These are phyloP conservation scores for Crithidia thermophila DNA, from an alignment of 208 protist species.

Conservation along the genomic window DNA sequence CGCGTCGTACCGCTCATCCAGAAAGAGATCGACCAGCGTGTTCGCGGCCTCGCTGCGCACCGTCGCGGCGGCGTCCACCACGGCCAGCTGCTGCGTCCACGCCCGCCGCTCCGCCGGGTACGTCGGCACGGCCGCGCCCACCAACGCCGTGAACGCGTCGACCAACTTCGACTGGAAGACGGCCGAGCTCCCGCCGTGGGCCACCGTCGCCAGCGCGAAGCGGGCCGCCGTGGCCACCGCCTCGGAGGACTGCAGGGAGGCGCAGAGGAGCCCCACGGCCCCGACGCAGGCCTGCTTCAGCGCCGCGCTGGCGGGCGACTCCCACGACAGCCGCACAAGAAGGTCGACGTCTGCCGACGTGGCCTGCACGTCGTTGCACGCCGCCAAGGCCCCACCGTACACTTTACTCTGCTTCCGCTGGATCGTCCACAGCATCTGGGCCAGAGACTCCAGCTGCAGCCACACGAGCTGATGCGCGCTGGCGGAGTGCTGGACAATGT, in stretches of 20 bases:
- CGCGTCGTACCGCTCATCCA: slow-evolving; percentile 67
- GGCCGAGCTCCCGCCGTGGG: slow-evolving; percentile 17
- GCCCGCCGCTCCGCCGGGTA: slow-evolving; percentile 20
- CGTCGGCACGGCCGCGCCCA: slow-evolving; percentile 19
- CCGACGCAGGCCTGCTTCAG: slow-evolving; percentile 62
- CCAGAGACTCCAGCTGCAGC: slow-evolving; percentile 71
- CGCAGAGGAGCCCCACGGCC: slow-evolving; percentile 47
- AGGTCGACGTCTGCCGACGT: slow-evolving; percentile 57
- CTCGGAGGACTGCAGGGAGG: slow-evolving; percentile 38
- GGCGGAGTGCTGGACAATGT: slow-evolving; percentile 38
- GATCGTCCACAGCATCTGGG: slow-evolving; percentile 78
- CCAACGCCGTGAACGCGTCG: slow-evolving; percentile 12
- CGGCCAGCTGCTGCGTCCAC: slow-evolving; percentile 50
- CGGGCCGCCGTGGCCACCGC: slow-evolving; percentile 41
- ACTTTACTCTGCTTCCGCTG: slow-evolving; percentile 70
- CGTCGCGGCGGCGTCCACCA: slow-evolving; percentile 47
- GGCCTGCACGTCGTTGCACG: slow-evolving; percentile 47
- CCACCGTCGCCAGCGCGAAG: slow-evolving; percentile 50
- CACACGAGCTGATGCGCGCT: slow-evolving; percentile 58
- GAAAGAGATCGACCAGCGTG: slow-evolving; percentile 77
- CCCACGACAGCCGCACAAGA: slow-evolving; percentile 67
- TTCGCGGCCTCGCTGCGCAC: slow-evolving; percentile 82
- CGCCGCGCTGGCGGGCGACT: slow-evolving; percentile 37
- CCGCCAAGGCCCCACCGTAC: slow-evolving; percentile 14
- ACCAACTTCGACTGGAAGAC: slow-evolving; percentile 15